Conservation (phyloP, 768 basidiomycete genomes). For the Guyanaporus albipodus region DNA sequence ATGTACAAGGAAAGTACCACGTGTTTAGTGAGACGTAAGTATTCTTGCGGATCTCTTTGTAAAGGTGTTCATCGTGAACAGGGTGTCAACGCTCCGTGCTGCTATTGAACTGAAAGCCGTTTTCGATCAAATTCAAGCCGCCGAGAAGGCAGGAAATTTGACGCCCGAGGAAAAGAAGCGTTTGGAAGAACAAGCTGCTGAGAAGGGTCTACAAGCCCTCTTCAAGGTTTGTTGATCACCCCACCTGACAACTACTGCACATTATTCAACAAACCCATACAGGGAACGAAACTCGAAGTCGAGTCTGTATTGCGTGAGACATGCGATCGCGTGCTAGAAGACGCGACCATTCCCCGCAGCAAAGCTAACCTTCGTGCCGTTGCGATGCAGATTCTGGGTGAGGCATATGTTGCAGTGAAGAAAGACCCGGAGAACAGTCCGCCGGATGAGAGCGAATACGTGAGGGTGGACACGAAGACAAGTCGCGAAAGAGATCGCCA, state of each 20-base stretch:
- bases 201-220: conserved; percentile 85
- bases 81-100: conserved; percentile 79
- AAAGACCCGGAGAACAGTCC: conserved; percentile 46
- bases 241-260: not conserved
- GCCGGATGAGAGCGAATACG: conserved; percentile 72
- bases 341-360: conserved; percentile 45
- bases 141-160: conserved; percentile 80
- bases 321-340: conserved; percentile 74
- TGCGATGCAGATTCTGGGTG: conserved; percentile 80
- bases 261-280: not conserved
- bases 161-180: conserved; percentile 74
- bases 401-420: conserved; percentile 67
- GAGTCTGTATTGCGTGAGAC: conserved; percentile 87
- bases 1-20: conserved; percentile 89
- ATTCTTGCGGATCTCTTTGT: not conserved
- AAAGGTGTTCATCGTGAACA: conserved; percentile 26
- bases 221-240: conserved; percentile 63
- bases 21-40: conserved; percentile 90
- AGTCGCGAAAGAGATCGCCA: conserved; percentile 47
- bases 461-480: conserved; percentile 70
- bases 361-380: conserved; percentile 73
- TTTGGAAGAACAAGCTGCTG: conserved; percentile 88
- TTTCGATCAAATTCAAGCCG: conserved; percentile 89
- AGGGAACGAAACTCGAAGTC: conserved; percentile 90
- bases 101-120: conserved; percentile 87